Evolutionary conservation across 306 rosid genomes (phyloP).

Genomic region (Lupinus albus): DNA sequence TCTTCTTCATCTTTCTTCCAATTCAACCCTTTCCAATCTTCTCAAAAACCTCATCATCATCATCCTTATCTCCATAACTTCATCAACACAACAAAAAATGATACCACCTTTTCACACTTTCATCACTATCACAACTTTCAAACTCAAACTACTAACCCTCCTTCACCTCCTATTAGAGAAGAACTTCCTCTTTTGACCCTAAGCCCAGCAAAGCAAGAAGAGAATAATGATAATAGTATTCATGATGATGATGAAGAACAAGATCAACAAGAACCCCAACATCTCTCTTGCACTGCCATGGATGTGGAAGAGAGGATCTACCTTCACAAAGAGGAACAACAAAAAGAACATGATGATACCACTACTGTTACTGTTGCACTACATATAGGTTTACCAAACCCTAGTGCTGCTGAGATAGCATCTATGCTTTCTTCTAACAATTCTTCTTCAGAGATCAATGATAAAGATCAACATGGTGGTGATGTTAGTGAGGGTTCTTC

Average conservation of each 20-base stretch:
- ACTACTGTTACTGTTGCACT: slow-evolving; percentile 86
- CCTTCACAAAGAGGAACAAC: slow-evolving; percentile 29
- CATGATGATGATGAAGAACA: background rate
- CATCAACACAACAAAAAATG: slow-evolving; percentile 17
- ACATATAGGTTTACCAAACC: slow-evolving; percentile 94
- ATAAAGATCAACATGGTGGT: slow-evolving; percentile 40
- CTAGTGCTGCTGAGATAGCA: slow-evolving; percentile 89
- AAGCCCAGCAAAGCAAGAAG: slow-evolving; percentile 51
- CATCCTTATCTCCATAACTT: slow-evolving; percentile 32
- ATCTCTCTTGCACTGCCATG: slow-evolving; percentile 44
- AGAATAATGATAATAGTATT: background rate
- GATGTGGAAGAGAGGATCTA: slow-evolving; percentile 40
- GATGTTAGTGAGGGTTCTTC: slow-evolving; percentile 37
- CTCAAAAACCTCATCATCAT: slow-evolving; percentile 28
- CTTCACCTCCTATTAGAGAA: slow-evolving; percentile 83
- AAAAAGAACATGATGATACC: background rate
- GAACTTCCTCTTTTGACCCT: slow-evolving; percentile 76
- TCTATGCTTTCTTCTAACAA: slow-evolving; percentile 55
- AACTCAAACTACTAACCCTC: slow-evolving; percentile 31
- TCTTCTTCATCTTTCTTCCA: slow-evolving; percentile 36
- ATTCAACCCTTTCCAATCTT: slow-evolving; percentile 37
- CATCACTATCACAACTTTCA: slow-evolving; percentile 12
- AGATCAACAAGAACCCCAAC: slow-evolving; percentile 11
- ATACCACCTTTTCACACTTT: slow-evolving; percentile 24
- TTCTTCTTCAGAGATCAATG: slow-evolving; percentile 47